Conservation (phyloP, 495 filamentous ascomycete genomes). For the Hypoxylon subgilvum region DNA sequence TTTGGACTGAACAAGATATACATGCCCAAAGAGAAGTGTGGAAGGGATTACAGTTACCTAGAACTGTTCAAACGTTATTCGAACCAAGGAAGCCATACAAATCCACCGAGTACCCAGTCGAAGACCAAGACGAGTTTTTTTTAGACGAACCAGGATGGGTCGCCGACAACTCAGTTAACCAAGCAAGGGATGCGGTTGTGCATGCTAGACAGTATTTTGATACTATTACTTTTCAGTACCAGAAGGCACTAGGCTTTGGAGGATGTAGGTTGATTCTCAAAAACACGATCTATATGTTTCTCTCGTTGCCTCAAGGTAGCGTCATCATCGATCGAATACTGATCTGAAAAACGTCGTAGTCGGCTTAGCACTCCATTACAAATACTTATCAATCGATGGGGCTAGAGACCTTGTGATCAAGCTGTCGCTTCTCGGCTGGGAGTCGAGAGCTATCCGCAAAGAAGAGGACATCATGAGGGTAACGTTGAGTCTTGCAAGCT, state of each 20-base stretch:
- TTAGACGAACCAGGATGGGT: too few species aligned
- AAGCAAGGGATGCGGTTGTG: neutral
- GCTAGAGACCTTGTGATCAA: constrained; percentile 14
- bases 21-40: too few species aligned
- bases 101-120: too few species aligned
- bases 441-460: neutral
- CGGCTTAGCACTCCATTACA: constrained; percentile 23
- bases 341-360: constrained; percentile 4
- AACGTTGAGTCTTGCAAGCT: neutral
- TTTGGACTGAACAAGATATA: too few species aligned
- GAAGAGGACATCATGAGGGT: constrained; percentile 6
- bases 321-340: neutral
- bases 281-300: neutral
- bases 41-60: too few species aligned
- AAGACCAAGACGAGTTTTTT: too few species aligned
- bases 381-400: neutral
- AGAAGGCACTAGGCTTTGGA: constrained; percentile 17
- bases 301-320: neutral
- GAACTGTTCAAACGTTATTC: too few species aligned
- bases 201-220: neutral
- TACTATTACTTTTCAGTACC: neutral
- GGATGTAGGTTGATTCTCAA: constrained; percentile 12
- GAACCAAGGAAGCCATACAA: too few species aligned
- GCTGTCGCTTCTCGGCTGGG: neutral
- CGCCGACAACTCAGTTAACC: too few species aligned